phyloP scores from a whole-genome alignment of 164 flowering plant species.

The Vitis riparia region DNA sequence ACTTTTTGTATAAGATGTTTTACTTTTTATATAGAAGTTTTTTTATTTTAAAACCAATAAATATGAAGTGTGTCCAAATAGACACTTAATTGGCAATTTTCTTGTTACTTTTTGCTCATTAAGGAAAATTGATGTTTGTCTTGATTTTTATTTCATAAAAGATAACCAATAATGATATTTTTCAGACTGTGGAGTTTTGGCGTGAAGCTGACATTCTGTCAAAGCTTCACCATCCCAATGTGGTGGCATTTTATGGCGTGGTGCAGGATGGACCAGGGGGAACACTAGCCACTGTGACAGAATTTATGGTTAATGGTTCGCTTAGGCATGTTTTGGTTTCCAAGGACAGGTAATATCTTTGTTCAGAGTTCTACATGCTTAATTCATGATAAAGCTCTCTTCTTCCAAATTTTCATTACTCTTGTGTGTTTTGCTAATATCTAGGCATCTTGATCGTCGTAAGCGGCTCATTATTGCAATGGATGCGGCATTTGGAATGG shows the following conservation, averaged over 20 bases:
- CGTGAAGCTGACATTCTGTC: conserved; percentile 69
- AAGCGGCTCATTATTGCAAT: background rate
- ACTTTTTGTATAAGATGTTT: no score
- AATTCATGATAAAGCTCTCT: no score
- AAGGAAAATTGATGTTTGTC: no score
- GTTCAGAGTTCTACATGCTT: no score
- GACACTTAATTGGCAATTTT: no score
- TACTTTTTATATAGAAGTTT: background rate
- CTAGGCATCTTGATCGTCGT: conserved; percentile 7
- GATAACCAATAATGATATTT: no score
- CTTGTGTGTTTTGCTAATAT: no score
- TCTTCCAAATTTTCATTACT: no score
- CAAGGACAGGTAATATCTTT: conserved; percentile 43
- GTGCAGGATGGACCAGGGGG: conserved; percentile 70
- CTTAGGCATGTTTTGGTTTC: conserved; percentile 51
- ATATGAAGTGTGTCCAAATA: background rate
- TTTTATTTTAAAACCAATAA: background rate
- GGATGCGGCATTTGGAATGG: conserved; percentile 76
- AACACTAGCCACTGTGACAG: conserved; percentile 66
- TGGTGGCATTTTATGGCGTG: conserved; percentile 70
- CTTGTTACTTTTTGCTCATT: background rate
- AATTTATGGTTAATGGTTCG: conserved; percentile 72
- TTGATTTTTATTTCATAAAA: no score
- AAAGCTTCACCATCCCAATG: conserved; percentile 75
- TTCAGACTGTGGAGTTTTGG: conserved; percentile 63